These are phyloP conservation scores for Phytomonas serpens DNA, from an alignment of 208 protist genomes.

Conservation along the genomic window DNA sequence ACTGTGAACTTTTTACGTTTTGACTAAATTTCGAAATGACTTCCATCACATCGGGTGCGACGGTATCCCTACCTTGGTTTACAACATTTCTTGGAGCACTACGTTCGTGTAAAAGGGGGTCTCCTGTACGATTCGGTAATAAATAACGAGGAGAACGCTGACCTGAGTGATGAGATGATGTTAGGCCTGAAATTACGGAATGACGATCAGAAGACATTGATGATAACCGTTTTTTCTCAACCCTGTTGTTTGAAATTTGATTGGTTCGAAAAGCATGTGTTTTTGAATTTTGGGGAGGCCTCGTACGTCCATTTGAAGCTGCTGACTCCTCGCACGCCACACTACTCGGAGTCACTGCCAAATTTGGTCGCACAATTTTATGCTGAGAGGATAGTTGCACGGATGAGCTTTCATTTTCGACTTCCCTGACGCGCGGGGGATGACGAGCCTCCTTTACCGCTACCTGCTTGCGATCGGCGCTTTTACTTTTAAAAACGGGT, in stretches of 20 bases:
- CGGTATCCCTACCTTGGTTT: neutral
- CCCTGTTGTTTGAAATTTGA: neutral
- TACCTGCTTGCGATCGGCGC: neutral
- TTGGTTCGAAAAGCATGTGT: neutral
- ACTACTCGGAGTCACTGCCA: neutral
- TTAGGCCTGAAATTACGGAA: neutral
- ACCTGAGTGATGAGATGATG: neutral
- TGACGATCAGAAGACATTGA: neutral
- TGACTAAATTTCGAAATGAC: neutral
- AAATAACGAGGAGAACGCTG: neutral
- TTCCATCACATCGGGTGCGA: neutral
- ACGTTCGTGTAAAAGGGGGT: neutral
- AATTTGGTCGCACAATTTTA: neutral
- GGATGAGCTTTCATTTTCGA: neutral
- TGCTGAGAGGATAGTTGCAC: neutral
- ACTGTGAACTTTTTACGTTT: neutral
- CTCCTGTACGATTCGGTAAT: neutral
- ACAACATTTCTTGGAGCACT: neutral
- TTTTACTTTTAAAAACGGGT: neutral
- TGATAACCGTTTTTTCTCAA: neutral
- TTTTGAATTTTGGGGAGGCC: neutral
- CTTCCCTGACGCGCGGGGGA: neutral
- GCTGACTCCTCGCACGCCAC: neutral
- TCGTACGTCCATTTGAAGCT: neutral
- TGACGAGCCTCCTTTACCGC: neutral